These are phyloP conservation scores for Starmerella floris DNA, from an alignment of 805 yeast genomes.

Conservation along the genomic window DNA sequence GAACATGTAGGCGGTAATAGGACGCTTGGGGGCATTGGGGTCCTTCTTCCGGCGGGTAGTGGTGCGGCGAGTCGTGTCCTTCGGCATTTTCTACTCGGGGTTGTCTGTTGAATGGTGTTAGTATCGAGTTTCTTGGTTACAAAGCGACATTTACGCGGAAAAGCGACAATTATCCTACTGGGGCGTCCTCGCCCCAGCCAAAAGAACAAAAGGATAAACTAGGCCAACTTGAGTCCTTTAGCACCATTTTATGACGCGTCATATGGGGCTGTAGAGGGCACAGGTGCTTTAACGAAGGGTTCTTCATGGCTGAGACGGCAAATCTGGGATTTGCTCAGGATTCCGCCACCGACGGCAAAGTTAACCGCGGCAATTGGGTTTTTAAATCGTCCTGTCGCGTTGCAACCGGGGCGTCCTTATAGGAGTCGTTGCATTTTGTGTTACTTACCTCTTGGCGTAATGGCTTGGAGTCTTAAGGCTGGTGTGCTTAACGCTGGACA, in stretches of 20 bases:
- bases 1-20: constrained; percentile 96
- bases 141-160: no score
- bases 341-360: not conserved
- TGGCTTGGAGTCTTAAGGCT: constrained; percentile 27
- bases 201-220: no score
- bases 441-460: constrained; percentile 15
- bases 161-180: not conserved
- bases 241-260: no score
- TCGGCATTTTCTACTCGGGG: constrained; percentile 17
- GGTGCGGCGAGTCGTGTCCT: constrained; percentile 18
- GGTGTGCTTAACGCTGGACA: constrained; percentile 30
- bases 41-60: constrained; percentile 25
- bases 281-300: no score
- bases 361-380: not conserved
- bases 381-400: not conserved
- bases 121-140: constrained; percentile 6
- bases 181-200: no score
- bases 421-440: not conserved
- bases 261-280: no score
- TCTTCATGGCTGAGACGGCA: no score
- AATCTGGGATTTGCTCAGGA: no score
- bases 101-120: constrained; percentile 4
- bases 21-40: constrained; percentile 97
- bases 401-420: not conserved
- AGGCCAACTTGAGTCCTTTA: no score